A percentile compares a stretch with the other conserved stretches of the same genome.
phyloP scores from a whole-genome alignment of 768 basidiomycete genomes.

The Floccularia luteovirens region DNA sequence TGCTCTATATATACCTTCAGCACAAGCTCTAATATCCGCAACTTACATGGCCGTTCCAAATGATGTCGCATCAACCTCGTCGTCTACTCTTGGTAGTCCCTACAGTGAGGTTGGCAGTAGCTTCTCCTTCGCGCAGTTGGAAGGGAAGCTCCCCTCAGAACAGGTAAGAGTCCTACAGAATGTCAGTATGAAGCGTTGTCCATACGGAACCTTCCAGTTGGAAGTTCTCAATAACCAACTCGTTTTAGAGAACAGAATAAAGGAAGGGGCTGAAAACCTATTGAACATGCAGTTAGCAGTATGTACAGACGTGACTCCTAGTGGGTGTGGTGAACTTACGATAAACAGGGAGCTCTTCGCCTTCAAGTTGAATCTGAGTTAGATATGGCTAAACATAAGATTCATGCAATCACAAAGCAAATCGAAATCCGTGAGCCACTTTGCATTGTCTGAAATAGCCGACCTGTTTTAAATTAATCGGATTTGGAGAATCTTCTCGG shows the following conservation, averaged over 20 bases:
- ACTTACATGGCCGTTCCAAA: no score
- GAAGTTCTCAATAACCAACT: constrained; percentile 61
- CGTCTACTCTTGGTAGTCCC: not conserved
- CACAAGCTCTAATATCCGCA: no score
- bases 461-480: constrained; percentile 7
- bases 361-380: constrained; percentile 68
- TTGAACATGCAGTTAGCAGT: constrained; percentile 60
- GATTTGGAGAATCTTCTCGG: constrained; percentile 20
- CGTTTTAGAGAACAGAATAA: constrained; percentile 73
- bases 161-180: constrained; percentile 27
- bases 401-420: constrained; percentile 52
- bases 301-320: constrained; percentile 11
- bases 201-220: constrained; percentile 33
- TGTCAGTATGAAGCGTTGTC: not conserved
- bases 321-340: constrained; percentile 2
- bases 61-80: not conserved
- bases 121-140: constrained; percentile 32
- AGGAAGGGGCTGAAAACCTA: constrained; percentile 89
- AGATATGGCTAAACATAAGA: constrained; percentile 66
- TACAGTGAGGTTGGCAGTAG: not conserved
- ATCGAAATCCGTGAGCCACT: constrained; percentile 44
- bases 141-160: constrained; percentile 34
- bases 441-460: not conserved
- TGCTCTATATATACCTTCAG: no score
- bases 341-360: constrained; percentile 42